Evolutionary conservation across 179 eudicot genomes (phyloP).

Genomic region (Nepenthes alata): DNA sequence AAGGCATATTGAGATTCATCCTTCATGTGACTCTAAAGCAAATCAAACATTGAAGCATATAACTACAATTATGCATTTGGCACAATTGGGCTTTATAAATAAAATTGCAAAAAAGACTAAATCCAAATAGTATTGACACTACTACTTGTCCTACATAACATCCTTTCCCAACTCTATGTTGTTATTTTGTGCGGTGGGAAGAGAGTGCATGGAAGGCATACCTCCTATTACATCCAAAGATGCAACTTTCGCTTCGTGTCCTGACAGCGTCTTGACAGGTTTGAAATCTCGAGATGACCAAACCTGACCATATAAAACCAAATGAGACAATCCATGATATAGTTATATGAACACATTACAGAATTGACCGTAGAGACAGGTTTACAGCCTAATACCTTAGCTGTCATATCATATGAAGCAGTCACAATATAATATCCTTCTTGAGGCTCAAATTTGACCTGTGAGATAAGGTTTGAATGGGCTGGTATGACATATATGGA

Average conservation of each 20-base stretch:
- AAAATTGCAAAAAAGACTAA: neutral
- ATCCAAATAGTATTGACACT: neutral
- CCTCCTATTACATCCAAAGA: constrained; percentile 77
- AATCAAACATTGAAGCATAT: neutral
- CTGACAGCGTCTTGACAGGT: constrained; percentile 77
- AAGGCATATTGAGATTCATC: neutral
- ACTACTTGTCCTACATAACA: neutral
- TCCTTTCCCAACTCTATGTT: neutral
- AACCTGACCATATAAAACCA: constrained; percentile 32
- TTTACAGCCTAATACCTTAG: constrained; percentile 41
- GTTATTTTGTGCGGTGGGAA: neutral
- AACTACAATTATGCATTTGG: no score
- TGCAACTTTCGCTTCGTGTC: constrained; percentile 79
- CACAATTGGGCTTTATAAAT: no score
- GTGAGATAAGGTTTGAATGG: constrained; percentile 75
- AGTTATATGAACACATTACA: neutral
- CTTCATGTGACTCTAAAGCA: neutral
- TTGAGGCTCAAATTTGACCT: constrained; percentile 93
- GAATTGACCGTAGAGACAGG: neutral
- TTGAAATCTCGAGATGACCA: constrained; percentile 93
- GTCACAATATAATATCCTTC: constrained; percentile 88
- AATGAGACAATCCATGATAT: constrained; percentile 10
- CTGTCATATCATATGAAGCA: constrained; percentile 81
- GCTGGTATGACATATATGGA: constrained; percentile 80
- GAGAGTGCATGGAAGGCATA: constrained; percentile 8